Evolutionary conservation across 768 basidiomycete species (phyloP).

Genomic region (Leucogyrophana mollusca): DNA sequence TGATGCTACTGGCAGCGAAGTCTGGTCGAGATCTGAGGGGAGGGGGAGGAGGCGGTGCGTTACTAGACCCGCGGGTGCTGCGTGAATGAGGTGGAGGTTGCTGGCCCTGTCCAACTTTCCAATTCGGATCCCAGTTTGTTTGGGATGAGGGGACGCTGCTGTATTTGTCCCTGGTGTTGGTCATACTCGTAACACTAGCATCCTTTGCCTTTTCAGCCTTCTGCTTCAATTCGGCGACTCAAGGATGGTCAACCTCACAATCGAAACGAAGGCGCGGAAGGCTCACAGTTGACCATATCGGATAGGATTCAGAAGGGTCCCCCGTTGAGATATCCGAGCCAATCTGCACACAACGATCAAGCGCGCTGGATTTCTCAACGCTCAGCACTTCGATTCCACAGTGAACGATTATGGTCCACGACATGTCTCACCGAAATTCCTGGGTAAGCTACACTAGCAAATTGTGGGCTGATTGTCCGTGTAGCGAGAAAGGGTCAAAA

Average conservation of each 20-base stretch:
- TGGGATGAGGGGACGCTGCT: conserved; percentile 57
- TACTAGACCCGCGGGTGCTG: conserved; percentile 8
- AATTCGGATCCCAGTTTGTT: conserved; percentile 61
- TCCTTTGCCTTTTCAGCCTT: conserved; percentile 64
- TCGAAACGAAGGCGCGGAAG: not conserved
- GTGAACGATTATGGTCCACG: too few relatives aligned
- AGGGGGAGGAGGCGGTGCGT: conserved; percentile 32
- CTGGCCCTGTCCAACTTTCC: conserved; percentile 40
- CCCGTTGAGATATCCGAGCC: too few relatives aligned
- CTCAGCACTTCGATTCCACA: too few relatives aligned
- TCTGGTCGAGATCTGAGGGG: conserved; percentile 27
- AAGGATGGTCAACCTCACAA: not conserved
- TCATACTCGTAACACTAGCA: conserved; percentile 47
- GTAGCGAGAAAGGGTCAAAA: too few relatives aligned
- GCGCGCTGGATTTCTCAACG: too few relatives aligned
- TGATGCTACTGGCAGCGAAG: conserved; percentile 6
- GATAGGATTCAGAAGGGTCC: too few relatives aligned
- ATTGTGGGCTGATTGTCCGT: too few relatives aligned
- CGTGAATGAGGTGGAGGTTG: conserved; percentile 37
- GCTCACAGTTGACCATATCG: conserved; percentile 32
- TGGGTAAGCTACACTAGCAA: too few relatives aligned
- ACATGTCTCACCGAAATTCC: too few relatives aligned
- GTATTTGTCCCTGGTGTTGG: conserved; percentile 55
- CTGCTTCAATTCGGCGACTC: conserved; percentile 66
- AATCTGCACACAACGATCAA: too few relatives aligned